Evolutionary conservation across 306 rosid genomes (phyloP).

Genomic region (Benincasa hispida): DNA sequence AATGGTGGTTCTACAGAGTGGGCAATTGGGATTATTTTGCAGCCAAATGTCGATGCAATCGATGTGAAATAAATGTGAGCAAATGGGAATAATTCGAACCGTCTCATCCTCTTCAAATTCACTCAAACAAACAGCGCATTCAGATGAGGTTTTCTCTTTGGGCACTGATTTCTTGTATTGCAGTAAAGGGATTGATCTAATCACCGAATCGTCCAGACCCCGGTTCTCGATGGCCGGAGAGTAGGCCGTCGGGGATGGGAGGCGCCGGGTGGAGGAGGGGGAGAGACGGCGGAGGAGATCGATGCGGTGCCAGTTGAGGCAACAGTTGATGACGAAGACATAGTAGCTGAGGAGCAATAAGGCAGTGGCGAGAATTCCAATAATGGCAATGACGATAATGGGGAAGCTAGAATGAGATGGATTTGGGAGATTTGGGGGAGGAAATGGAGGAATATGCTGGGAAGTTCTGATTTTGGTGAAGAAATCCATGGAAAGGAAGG

Average conservation of each 20-base stretch:
- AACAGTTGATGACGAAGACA: conserved; percentile 92
- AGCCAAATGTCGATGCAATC: conserved; percentile 98
- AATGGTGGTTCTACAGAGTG: conserved; percentile 77
- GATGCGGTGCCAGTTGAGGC: conserved; percentile 90
- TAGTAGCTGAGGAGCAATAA: conserved; percentile 79
- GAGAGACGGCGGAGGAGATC: conserved; percentile 67
- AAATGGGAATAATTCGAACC: conserved; percentile 70
- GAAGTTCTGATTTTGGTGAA: conserved; percentile 33
- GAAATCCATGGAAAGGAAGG: conserved; percentile 43
- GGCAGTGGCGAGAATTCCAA: conserved; percentile 84
- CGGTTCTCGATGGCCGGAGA: conserved; percentile 28
- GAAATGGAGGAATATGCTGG: conserved; percentile 29
- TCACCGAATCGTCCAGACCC: conserved; percentile 70
- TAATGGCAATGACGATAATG: conserved; percentile 76
- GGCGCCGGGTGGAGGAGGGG: conserved; percentile 29
- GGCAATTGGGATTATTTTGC: conserved; percentile 83
- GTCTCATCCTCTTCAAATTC: conserved; percentile 71
- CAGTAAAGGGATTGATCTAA: conserved; percentile 65
- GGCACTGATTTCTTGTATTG: conserved; percentile 26
- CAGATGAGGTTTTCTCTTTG: conserved; percentile 13
- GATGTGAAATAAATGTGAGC: conserved; percentile 74
- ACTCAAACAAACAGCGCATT: conserved; percentile 83
- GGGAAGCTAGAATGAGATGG: conserved; percentile 53
- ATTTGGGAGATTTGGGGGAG: conserved; percentile 32
- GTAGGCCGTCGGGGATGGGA: conserved; percentile 16